Evolutionary conservation across 108 stramenopile species (phyloP).

Genomic region (Cyclotella kingstonii): DNA sequence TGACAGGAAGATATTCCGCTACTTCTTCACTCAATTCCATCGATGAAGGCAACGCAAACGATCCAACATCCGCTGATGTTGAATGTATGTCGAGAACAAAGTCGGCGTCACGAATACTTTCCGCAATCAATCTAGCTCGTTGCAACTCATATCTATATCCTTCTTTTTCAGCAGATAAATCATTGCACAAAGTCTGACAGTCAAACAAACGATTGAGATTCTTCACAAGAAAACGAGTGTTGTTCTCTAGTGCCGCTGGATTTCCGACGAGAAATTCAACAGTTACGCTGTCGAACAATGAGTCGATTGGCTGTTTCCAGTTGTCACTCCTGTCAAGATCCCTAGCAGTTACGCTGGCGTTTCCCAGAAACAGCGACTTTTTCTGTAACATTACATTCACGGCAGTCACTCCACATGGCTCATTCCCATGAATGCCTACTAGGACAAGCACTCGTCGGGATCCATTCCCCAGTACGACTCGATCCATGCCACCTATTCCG

Average conservation of each 20-base stretch:
- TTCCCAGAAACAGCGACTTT: conserved; percentile 15
- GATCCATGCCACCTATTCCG: conserved; percentile 34
- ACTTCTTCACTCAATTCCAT: conserved; percentile 27
- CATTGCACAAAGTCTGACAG: conserved; percentile 30
- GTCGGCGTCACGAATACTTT: conserved; percentile 34
- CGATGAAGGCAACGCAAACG: conserved; percentile 41
- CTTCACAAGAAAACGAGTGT: conserved; percentile 17
- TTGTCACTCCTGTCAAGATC: conserved; percentile 21
- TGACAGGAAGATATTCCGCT: conserved; percentile 33
- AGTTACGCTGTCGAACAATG: conserved; percentile 24
- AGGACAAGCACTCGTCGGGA: conserved; percentile 24
- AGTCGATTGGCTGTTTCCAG: conserved; percentile 21
- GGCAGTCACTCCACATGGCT: conserved; percentile 34
- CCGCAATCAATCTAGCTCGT: conserved; percentile 22
- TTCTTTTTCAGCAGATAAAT: conserved; percentile 15
- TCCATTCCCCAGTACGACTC: conserved; percentile 35
- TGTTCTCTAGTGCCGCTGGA: conserved; percentile 25
- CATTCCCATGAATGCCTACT: conserved; percentile 43
- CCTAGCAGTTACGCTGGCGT: conserved; percentile 10
- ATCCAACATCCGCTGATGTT: conserved; percentile 35
- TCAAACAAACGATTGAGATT: conserved; percentile 38
- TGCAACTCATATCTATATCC: conserved; percentile 36
- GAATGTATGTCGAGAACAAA: conserved; percentile 40
- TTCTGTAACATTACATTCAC: conserved; percentile 26
- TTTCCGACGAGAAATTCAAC: conserved; percentile 36